Evolutionary conservation across 805 yeast genomes (phyloP).

Genomic region (Ogataea nakhonphanomensis): DNA sequence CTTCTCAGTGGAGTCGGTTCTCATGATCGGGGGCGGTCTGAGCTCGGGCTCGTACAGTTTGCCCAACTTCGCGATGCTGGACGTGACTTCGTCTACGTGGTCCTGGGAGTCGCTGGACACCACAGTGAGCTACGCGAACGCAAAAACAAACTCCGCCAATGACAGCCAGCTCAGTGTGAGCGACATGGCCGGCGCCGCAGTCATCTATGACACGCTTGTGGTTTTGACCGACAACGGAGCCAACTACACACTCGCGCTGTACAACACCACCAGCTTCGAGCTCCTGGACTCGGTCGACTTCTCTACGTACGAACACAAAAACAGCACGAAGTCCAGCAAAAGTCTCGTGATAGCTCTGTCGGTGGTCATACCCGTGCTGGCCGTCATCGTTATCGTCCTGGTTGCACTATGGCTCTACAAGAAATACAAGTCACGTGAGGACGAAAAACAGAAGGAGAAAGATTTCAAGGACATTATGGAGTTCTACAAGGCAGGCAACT

Average conservation of each 20-base stretch:
- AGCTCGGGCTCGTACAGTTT: constrained; percentile 33
- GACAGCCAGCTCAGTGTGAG: constrained; percentile 27
- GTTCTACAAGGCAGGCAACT: constrained; percentile 28
- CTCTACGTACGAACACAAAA: constrained; percentile 19
- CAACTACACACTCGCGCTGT: constrained; percentile 39
- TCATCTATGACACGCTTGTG: constrained; percentile 48
- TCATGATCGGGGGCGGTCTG: constrained; percentile 62
- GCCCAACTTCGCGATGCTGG: constrained; percentile 43
- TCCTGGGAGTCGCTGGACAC: constrained; percentile 36
- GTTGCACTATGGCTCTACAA: constrained; percentile 29
- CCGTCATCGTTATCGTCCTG: constrained; percentile 33
- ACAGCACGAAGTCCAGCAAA: constrained; percentile 17
- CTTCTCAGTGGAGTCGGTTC: constrained; percentile 37
- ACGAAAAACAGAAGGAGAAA: constrained; percentile 28
- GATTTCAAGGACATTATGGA: constrained; percentile 32
- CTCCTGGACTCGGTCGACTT: constrained; percentile 33
- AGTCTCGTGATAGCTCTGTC: constrained; percentile 44
- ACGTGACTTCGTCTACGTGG: constrained; percentile 42
- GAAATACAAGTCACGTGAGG: constrained; percentile 26
- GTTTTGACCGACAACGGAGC: constrained; percentile 33
- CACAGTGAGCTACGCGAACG: constrained; percentile 22
- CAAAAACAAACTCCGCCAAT: constrained; percentile 19
- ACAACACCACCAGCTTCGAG: constrained; percentile 37
- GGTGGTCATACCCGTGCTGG: constrained; percentile 41
- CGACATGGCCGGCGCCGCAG: constrained; percentile 45